phyloP scores from a whole-genome alignment of 495 filamentous ascomycete species.

The Penicillium turbatum region DNA sequence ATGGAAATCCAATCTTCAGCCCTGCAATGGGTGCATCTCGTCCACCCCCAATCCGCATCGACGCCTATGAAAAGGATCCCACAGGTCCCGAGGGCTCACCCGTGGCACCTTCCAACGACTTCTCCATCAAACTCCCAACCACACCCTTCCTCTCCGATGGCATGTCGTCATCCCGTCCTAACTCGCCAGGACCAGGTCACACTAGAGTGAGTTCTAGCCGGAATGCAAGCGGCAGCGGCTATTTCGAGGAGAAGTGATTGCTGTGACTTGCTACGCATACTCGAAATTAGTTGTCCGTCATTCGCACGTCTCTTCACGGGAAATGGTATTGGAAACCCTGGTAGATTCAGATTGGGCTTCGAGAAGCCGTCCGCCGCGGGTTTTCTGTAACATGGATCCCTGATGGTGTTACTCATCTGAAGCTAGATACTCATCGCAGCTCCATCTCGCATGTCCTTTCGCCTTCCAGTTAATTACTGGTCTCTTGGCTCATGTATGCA shows the following conservation, averaged over 20 bases:
- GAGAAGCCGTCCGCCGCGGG: not conserved
- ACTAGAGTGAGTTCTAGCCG: constrained; percentile 41
- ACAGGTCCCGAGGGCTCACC: constrained; percentile 49
- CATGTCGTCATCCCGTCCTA: constrained; percentile 61
- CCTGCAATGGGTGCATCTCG: constrained; percentile 42
- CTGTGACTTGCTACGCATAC: not conserved
- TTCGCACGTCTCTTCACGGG: constrained; percentile 6
- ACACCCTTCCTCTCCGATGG: constrained; percentile 51
- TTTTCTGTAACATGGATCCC: constrained; percentile 7
- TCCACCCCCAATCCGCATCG: constrained; percentile 73
- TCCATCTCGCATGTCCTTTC: not conserved
- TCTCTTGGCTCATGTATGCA: constrained; percentile 22
- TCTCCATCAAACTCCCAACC: constrained; percentile 49
- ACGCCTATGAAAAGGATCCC: constrained; percentile 64
- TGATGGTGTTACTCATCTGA: not conserved
- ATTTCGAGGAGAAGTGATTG: constrained; percentile 32
- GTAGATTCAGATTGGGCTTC: constrained; percentile 10
- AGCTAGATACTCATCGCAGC: constrained; percentile 3
- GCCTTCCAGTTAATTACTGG: not conserved
- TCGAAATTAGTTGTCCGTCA: not conserved
- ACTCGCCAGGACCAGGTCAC: constrained; percentile 54
- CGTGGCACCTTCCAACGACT: constrained; percentile 37
- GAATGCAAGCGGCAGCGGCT: constrained; percentile 25
- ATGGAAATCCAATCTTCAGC: constrained; percentile 49
- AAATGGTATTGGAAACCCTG: constrained; percentile 21